Evolutionary conservation across 1,284 basidiomycete genomes (phyloP).

Genomic region (Agroathelia rolfsii): DNA sequence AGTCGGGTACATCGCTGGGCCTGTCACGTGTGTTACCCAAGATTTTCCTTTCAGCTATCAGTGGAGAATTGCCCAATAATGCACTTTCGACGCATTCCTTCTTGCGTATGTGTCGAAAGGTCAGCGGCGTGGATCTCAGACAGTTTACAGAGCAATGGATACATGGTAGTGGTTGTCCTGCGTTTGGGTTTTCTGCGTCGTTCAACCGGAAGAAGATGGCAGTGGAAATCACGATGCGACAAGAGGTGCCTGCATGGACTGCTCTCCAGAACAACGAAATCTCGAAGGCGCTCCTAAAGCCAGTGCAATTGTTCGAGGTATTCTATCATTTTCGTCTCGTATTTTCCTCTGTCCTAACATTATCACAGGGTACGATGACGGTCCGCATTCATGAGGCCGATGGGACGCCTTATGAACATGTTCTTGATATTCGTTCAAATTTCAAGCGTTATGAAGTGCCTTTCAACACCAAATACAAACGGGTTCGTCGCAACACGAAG

Average conservation of each 20-base stretch:
- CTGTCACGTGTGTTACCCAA: conserved; percentile 93
- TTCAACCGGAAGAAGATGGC: conserved; percentile 99
- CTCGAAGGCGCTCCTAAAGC: conserved; percentile 63
- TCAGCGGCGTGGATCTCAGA: conserved; percentile 83
- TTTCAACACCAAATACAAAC: conserved; percentile 99
- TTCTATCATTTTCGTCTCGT: conserved; percentile 7
- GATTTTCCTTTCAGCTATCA: conserved; percentile 89
- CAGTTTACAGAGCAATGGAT: conserved; percentile 98
- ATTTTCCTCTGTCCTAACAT: conserved; percentile 10
- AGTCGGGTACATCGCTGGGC: conserved; percentile 91
- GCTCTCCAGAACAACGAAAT: conserved; percentile 61
- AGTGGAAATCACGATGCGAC: conserved; percentile 90
- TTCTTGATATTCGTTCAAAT: conserved; percentile 80
- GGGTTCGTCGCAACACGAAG: conserved; percentile 89
- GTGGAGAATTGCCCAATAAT: conserved; percentile 82
- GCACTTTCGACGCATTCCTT: conserved; percentile 86
- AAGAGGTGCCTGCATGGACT: conserved; percentile 73
- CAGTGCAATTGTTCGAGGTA: conserved; percentile 82
- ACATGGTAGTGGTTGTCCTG: conserved; percentile 92
- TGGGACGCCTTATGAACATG: conserved; percentile 98
- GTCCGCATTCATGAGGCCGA: conserved; percentile 98
- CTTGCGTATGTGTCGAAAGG: conserved; percentile 86
- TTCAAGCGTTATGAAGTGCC: conserved; percentile 95
- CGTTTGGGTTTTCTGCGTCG: conserved; percentile 81
- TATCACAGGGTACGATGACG: conserved; percentile 96